Evolutionary conservation across 176 grass and related monocot species (phyloP).

Genomic region (Juncus effusus): DNA sequence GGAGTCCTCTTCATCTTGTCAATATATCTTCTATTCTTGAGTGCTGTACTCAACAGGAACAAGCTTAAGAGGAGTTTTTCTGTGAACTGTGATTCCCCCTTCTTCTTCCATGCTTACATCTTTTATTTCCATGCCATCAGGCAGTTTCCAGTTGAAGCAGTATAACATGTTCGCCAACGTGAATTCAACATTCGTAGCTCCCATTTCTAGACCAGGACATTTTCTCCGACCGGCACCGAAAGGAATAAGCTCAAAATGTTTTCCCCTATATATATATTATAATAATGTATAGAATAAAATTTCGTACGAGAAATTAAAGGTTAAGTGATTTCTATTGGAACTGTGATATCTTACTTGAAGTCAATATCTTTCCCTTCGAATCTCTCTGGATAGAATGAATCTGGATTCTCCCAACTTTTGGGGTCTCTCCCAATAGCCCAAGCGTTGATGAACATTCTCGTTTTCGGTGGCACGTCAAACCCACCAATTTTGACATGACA

Average conservation of each 20-base stretch:
- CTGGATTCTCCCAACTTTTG: conserved; percentile 21
- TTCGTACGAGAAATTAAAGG: too few species aligned
- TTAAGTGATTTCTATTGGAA: too few species aligned
- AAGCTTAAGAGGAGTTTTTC: conserved; percentile 27
- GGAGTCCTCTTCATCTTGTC: too few species aligned
- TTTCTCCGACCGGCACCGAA: conserved; percentile 35
- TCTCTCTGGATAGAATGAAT: conserved; percentile 36
- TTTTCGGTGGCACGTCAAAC: background rate
- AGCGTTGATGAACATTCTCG: conserved; percentile 27
- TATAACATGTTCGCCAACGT: conserved; percentile 32
- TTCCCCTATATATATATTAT: conserved; percentile 15
- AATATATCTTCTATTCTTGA: background rate
- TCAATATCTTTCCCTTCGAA: conserved; percentile 30
- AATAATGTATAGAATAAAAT: too few species aligned
- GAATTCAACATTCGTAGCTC: conserved; percentile 33
- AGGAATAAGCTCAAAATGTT: conserved; percentile 38
- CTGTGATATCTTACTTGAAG: conserved; percentile 16
- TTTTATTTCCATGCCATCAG: conserved; percentile 13
- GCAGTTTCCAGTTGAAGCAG: conserved; percentile 37
- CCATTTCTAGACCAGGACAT: conserved; percentile 41
- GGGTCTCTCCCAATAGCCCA: conserved; percentile 45
- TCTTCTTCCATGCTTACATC: conserved; percentile 45
- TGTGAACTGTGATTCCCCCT: conserved; percentile 24
- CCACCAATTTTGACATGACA: conserved; percentile 21
- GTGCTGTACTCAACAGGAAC: conserved; percentile 21